phyloP scores from a whole-genome alignment of 805 yeast species.

The Wickerhamomyces bisporus region DNA sequence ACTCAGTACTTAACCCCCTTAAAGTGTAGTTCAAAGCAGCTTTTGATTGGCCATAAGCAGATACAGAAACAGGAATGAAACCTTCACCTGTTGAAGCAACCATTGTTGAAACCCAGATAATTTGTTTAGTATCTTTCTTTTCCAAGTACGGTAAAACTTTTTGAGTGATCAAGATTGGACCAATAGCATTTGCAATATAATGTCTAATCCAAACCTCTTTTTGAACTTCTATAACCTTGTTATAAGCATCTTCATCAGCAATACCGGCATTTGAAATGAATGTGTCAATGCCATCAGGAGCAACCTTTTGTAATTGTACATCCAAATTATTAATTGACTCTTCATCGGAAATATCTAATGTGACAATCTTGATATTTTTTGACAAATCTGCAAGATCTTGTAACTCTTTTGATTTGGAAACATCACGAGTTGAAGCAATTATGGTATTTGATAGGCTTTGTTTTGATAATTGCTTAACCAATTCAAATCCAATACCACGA shows the following conservation, averaged over 20 bases:
- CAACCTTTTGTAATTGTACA: slow-evolving; percentile 7
- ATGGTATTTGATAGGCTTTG: slow-evolving; percentile 2
- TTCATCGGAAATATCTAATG: slow-evolving; percentile 18
- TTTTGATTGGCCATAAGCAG: slow-evolving; percentile 34
- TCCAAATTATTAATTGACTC: slow-evolving; percentile 15
- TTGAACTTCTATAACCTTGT: slow-evolving; percentile 1
- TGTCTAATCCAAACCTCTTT: slow-evolving; percentile 9
- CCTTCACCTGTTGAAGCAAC: slow-evolving; percentile 21
- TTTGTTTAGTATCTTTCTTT: slow-evolving; percentile 18
- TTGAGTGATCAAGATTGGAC: slow-evolving; percentile 19
- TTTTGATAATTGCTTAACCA: neutral
- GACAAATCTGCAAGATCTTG: slow-evolving; percentile 4
- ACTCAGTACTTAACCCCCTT: slow-evolving; percentile 24
- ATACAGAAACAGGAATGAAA: slow-evolving; percentile 13
- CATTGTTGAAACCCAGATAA: slow-evolving; percentile 24
- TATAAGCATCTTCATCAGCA: neutral
- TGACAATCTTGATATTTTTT: slow-evolving; percentile 21
- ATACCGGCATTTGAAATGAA: slow-evolving; percentile 26
- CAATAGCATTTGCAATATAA: slow-evolving; percentile 20
- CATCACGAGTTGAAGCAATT: slow-evolving; percentile 14
- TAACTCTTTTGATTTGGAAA: slow-evolving; percentile 8
- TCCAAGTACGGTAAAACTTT: slow-evolving; percentile 20
- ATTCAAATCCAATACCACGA: slow-evolving; percentile 3
- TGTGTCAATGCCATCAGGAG: slow-evolving; percentile 23
- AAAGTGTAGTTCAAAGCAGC: slow-evolving; percentile 33